Evolutionary conservation across 768 basidiomycete genomes (phyloP).

Genomic region (Heimioporus sp.): DNA sequence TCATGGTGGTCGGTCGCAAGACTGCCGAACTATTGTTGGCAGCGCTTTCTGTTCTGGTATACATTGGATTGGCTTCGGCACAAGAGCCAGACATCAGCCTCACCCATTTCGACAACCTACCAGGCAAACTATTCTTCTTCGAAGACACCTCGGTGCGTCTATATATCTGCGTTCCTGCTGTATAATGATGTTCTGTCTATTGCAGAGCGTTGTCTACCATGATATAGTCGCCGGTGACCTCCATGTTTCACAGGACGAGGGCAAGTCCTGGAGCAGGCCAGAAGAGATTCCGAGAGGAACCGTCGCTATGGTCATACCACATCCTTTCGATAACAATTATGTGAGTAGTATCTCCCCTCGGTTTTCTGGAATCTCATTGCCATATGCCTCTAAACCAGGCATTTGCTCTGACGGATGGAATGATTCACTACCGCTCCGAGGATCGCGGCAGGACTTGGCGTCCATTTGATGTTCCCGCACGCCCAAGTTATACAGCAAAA

Average conservation of each 20-base stretch:
- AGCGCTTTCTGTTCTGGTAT: slow-evolving; percentile 20
- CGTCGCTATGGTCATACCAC: slow-evolving; percentile 74
- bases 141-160: slow-evolving; percentile 83
- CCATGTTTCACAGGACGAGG: slow-evolving; percentile 84
- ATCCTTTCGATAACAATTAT: slow-evolving; percentile 79
- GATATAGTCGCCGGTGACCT: slow-evolving; percentile 68
- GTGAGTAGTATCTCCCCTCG: slow-evolving; percentile 38
- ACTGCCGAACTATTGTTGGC: slow-evolving; percentile 27
- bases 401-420: slow-evolving; percentile 77
- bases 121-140: slow-evolving; percentile 83
- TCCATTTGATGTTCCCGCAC: slow-evolving; percentile 68
- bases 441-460: slow-evolving; percentile 90
- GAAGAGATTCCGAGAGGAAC: slow-evolving; percentile 53
- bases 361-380: slow-evolving; percentile 1
- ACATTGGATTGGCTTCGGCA: slow-evolving; percentile 26
- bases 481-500: slow-evolving; percentile 39
- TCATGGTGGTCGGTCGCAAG: slow-evolving; percentile 29
- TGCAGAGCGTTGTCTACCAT: slow-evolving; percentile 74
- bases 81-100: slow-evolving; percentile 49
- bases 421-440: slow-evolving; percentile 81
- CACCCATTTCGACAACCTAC: slow-evolving; percentile 66
- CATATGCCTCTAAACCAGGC: slow-evolving; percentile 48
- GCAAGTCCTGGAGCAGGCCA: slow-evolving; percentile 60
- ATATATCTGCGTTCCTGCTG: background rate
- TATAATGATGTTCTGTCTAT: background rate